phyloP scores from a whole-genome alignment of 768 basidiomycete species.

The Gyrodon lividus region DNA sequence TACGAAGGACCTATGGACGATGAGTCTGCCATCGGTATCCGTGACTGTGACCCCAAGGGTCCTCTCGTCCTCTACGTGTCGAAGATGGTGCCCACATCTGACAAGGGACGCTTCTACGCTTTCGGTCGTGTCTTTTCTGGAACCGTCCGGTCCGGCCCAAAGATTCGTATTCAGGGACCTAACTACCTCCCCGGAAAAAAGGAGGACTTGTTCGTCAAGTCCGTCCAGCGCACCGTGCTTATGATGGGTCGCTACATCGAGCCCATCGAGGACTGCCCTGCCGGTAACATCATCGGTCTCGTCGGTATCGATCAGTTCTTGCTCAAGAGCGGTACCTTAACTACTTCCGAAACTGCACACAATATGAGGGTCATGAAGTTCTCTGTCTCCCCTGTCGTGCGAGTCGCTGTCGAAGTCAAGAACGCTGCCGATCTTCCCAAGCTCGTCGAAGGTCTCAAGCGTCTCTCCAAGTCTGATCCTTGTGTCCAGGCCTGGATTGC shows the following conservation, averaged over 20 bases:
- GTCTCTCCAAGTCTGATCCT: conserved; percentile 99
- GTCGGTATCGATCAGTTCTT: conserved; percentile 99
- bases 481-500: conserved; percentile 95
- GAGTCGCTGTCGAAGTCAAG: conserved; percentile 99
- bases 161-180: conserved; percentile 98
- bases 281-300: conserved; percentile 98
- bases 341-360: conserved; percentile 97
- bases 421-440: conserved; percentile 99
- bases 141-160: conserved; percentile 94
- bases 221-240: conserved; percentile 96
- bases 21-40: conserved; percentile 97
- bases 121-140: conserved; percentile 99
- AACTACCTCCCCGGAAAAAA: conserved; percentile 99
- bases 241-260: conserved; percentile 99
- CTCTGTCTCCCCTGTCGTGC: conserved; percentile 99
- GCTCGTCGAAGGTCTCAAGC: conserved; percentile 99
- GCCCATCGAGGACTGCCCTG: conserved; percentile 98
- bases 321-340: conserved; percentile 98
- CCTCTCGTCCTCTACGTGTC: conserved; percentile 98
- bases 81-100: conserved; percentile 99
- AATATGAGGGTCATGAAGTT: conserved; percentile 99
- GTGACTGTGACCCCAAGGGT: conserved; percentile 95
- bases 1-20: conserved; percentile 99
- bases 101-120: conserved; percentile 99
- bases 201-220: conserved; percentile 96